phyloP scores from a whole-genome alignment of 257 asterid genomes.

The Scutellaria galericulata region DNA sequence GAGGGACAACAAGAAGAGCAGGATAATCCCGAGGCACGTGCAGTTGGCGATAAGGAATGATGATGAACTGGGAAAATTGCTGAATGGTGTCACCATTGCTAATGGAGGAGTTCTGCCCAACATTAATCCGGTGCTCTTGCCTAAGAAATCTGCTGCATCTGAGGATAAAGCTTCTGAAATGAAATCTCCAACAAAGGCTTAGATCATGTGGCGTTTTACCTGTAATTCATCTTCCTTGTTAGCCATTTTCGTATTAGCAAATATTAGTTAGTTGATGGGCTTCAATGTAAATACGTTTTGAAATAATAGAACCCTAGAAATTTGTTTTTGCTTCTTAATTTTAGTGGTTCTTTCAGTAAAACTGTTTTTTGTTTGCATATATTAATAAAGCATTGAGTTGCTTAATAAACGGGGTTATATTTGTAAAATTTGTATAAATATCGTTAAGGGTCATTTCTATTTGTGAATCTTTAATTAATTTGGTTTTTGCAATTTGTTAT shows the following conservation, averaged over 20 bases:
- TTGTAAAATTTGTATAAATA: too few relatives aligned
- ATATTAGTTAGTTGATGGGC: background rate
- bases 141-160: constrained; percentile 41
- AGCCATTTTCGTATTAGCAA: background rate
- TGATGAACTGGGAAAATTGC: constrained; percentile 54
- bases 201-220: background rate
- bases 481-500: too few relatives aligned
- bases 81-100: constrained; percentile 51
- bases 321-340: background rate
- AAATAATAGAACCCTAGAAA: background rate
- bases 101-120: constrained; percentile 55
- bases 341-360: background rate
- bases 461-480: too few relatives aligned
- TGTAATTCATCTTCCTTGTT: background rate
- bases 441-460: too few relatives aligned
- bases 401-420: too few relatives aligned
- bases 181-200: background rate
- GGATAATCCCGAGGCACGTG: constrained; percentile 53
- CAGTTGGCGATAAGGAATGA: constrained; percentile 56
- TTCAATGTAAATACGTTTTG: background rate
- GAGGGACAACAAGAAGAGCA: constrained; percentile 53
- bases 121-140: constrained; percentile 51
- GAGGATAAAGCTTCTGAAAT: constrained; percentile 24
- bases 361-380: background rate
- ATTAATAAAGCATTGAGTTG: background rate